A percentile compares a stretch with the other conserved stretches of the same genome.
Evolutionary conservation across 2,329 filamentous ascomycete species (phyloP).

Genomic region (Fusarium oligoseptatum): DNA sequence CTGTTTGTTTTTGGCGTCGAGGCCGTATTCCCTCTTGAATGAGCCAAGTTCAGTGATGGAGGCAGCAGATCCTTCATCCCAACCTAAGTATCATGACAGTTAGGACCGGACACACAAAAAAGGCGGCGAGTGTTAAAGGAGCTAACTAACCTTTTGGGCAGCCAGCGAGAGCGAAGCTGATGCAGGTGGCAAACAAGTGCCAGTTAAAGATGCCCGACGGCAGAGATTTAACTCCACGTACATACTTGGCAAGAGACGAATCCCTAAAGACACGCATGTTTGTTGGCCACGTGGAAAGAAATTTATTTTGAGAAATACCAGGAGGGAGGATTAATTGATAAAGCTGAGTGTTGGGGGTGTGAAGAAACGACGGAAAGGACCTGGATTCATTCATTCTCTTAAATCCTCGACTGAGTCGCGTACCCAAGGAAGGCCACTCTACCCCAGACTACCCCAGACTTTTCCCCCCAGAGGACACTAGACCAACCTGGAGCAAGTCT

Average conservation of each 20-base stretch:
- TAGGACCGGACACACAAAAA: not conserved
- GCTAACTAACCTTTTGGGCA: slow-evolving; percentile 4
- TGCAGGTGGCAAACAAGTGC: slow-evolving; percentile 1
- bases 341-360: not conserved
- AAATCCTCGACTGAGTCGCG: not conserved
- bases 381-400: not conserved
- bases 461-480: not conserved
- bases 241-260: slow-evolving; percentile 11
- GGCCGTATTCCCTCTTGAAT: no score
- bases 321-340: not conserved
- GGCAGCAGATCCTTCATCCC: not conserved
- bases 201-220: slow-evolving; percentile 8
- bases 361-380: not conserved
- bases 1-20: no score
- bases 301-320: not conserved
- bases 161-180: slow-evolving; percentile 1
- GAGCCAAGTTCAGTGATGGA: no score
- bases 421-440: not conserved
- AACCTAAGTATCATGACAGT: not conserved
- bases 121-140: not conserved
- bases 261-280: not conserved
- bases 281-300: not conserved
- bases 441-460: not conserved
- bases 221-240: not conserved
- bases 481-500: not conserved